Evolutionary conservation across 2,329 filamentous ascomycete species (phyloP).

Genomic region (Talaromyces piceae): DNA sequence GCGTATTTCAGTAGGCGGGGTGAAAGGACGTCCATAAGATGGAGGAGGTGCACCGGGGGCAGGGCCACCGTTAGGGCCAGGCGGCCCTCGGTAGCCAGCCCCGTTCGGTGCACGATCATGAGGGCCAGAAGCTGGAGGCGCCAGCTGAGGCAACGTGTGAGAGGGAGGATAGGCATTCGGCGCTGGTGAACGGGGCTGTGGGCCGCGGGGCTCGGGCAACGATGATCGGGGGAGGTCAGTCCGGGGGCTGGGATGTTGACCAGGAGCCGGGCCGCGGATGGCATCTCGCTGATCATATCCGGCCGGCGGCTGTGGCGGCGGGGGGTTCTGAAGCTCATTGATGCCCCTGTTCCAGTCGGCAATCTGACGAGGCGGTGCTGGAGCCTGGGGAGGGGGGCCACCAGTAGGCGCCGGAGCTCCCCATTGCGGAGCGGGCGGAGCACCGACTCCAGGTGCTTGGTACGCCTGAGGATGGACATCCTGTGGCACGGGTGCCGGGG

Average conservation of each 20-base stretch:
- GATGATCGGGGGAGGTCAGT: conserved; percentile 65
- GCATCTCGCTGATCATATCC: conserved; percentile 79
- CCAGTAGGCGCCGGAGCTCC: conserved; percentile 58
- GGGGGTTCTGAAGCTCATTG: conserved; percentile 64
- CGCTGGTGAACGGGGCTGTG: conserved; percentile 50
- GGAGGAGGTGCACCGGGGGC: conserved; percentile 53
- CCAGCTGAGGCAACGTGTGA: conserved; percentile 46
- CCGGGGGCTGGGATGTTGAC: conserved; percentile 68
- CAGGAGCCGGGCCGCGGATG: conserved; percentile 59
- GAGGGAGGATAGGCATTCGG: conserved; percentile 44
- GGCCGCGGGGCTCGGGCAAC: conserved; percentile 54
- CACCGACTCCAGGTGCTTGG: conserved; percentile 71
- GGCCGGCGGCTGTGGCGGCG: conserved; percentile 56
- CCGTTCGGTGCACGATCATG: conserved; percentile 33
- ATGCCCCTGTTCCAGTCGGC: conserved; percentile 59
- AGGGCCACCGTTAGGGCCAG: conserved; percentile 51
- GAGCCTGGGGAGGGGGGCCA: conserved; percentile 47
- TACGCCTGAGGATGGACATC: conserved; percentile 96
- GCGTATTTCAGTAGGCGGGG: conserved; percentile 75
- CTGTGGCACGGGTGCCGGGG: conserved; percentile 68
- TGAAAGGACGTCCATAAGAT: conserved; percentile 66
- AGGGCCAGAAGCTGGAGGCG: conserved; percentile 38
- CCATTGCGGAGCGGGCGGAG: conserved; percentile 84
- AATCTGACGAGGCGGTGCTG: conserved; percentile 57
- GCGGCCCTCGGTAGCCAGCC: conserved; percentile 33